Evolutionary conservation across 2,329 filamentous ascomycete genomes (phyloP), one percentile per base, ranked within the genome.

Genomic region (Cephalotrichum gorgonifer): DNA sequence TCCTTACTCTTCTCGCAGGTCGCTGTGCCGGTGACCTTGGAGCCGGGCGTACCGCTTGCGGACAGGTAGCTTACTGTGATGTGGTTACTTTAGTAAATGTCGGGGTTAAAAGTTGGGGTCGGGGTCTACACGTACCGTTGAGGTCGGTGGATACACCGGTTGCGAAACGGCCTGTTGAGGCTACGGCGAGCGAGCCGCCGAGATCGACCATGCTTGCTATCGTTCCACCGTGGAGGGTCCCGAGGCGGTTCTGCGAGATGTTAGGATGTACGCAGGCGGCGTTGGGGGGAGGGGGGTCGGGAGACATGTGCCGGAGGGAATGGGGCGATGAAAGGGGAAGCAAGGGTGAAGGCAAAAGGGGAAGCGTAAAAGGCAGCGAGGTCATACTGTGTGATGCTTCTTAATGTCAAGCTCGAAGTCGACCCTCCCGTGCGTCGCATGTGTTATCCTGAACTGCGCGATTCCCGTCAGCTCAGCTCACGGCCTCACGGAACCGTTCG

Each of bases 201-300:
- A 84, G 67, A 53, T 84, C 81, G 26, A 84, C 82, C 67, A 90
- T 82, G 60, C 81, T 86, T 3, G 86, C 86, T 26, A 91, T 81
- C 0, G 86, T 87, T 4, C 86, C 86, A 17, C 86, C 86, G 57
- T 91, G 86, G 26, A 90, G 74, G 31, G 84, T 89, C 48, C 81
- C 76, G 0, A 91, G 70, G 1, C 86, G 81, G 60, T 91, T 91
- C 84, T 89, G 17, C 5, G 30, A 20, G 35, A 20, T 39, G 35
- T 39, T 20, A 39, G 35, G 14, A 20, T 20, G 35, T 9, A 20
- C 20, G 12, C 17, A 3, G 35, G 7, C 28, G 14, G 35, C 5
- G 11, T 2, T 14, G 33, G 17, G 43, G 39, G 48, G 22, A 33
- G 43, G 50, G 12, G 53, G 41, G 15, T 4, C 6, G 3, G 17